A percentile compares a stretch with the other conserved stretches of the same genome.
Conservation (phyloP, 2,329 filamentous ascomycete species). For the Penicillium decumbens region DNA sequence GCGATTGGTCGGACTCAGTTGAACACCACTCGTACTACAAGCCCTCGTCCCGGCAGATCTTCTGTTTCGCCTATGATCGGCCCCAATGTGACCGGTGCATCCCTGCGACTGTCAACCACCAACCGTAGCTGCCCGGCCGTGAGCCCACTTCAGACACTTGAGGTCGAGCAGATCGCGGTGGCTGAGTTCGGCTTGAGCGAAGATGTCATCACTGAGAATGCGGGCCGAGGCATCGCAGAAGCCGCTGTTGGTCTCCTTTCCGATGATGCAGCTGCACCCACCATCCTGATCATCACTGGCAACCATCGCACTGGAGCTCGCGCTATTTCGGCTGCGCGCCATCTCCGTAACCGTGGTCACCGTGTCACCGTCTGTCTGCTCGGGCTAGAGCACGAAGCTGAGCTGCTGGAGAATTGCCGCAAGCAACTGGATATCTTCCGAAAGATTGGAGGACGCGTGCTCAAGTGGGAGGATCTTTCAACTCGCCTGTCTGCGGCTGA, state of each 20-base stretch:
- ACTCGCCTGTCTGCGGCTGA: slow-evolving; percentile 50
- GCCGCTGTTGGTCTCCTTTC: slow-evolving; percentile 66
- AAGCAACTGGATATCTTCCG: slow-evolving; percentile 80
- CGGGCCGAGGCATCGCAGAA: slow-evolving; percentile 81
- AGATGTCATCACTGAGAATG: slow-evolving; percentile 87
- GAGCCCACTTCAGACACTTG: slow-evolving; percentile 76
- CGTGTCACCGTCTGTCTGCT: slow-evolving; percentile 79
- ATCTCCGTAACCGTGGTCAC: slow-evolving; percentile 76
- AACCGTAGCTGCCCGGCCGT: slow-evolving; percentile 55
- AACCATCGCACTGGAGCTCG: slow-evolving; percentile 87
- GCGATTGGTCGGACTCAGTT: slow-evolving; percentile 34
- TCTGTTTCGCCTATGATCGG: slow-evolving; percentile 43
- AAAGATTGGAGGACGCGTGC: slow-evolving; percentile 72
- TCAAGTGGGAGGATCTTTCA: slow-evolving; percentile 57
- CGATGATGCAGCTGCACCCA: slow-evolving; percentile 49
- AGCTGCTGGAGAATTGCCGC: slow-evolving; percentile 72
- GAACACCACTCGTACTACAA: slow-evolving; percentile 36
- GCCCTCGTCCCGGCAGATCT: slow-evolving; percentile 39
- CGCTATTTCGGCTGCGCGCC: slow-evolving; percentile 77
- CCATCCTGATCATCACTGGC: slow-evolving; percentile 79
- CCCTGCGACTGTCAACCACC: slow-evolving; percentile 52
- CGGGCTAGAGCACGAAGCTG: slow-evolving; percentile 74
- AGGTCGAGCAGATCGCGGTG: slow-evolving; percentile 84
- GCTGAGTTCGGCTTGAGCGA: slow-evolving; percentile 82
- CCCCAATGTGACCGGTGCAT: slow-evolving; percentile 35